Conservation (phyloP, 164 flowering plant species). For the Dillenia turbinata region DNA sequence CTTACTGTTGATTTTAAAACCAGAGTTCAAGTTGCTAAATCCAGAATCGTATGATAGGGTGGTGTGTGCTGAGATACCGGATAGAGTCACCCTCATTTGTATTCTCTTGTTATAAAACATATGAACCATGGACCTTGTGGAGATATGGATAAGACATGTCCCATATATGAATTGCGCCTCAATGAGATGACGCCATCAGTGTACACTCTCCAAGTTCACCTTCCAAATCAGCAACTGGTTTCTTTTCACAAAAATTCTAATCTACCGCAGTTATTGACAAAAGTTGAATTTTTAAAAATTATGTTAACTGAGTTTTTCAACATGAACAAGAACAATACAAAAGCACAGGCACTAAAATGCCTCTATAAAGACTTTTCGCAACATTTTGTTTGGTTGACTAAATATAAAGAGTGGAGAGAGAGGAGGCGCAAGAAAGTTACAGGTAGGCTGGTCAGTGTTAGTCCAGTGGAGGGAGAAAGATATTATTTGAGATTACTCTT, state of each 20-base stretch:
- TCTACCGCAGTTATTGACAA: too few relatives aligned
- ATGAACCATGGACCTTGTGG: slow-evolving; percentile 27
- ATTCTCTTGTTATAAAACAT: slow-evolving; percentile 5
- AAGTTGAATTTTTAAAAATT: too few relatives aligned
- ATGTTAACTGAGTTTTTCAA: background rate
- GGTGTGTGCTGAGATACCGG: slow-evolving; percentile 12
- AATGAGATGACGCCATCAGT: slow-evolving; percentile 6
- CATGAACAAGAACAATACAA: background rate
- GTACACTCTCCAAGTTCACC: background rate
- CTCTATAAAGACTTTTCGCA: too few relatives aligned
- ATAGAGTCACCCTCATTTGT: background rate
- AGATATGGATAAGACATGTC: background rate
- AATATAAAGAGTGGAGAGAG: too few relatives aligned
- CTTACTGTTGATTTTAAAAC: slow-evolving; percentile 8
- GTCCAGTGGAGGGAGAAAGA: slow-evolving; percentile 3
- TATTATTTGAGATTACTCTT: slow-evolving; percentile 7
- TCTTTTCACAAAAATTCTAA: background rate
- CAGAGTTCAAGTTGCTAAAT: background rate
- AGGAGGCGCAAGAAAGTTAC: too few relatives aligned
- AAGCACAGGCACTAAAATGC: background rate
- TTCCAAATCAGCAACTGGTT: background rate
- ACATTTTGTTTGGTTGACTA: too few relatives aligned
- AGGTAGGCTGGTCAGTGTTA: background rate
- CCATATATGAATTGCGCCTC: background rate
- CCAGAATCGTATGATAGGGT: slow-evolving; percentile 5